These are phyloP conservation scores for Artemisia argyi DNA, from an alignment of 129 eudicot species.

Conservation along the genomic window DNA sequence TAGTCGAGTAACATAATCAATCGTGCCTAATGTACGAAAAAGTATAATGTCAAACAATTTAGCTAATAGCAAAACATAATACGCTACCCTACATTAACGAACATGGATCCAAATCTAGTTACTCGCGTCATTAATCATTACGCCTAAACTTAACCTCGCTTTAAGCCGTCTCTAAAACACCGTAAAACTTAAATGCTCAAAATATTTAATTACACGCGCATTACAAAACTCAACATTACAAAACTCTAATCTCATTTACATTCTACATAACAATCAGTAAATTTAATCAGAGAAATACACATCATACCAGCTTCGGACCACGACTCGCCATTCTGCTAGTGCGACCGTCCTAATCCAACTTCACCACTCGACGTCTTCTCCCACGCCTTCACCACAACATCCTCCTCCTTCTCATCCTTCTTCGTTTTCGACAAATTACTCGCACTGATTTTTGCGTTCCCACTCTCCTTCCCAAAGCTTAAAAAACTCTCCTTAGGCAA, in stretches of 20 bases:
- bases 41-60: too few species aligned
- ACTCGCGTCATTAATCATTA: too few species aligned
- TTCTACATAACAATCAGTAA: too few species aligned
- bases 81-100: too few species aligned
- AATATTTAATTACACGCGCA: too few species aligned
- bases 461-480: slow-evolving; percentile 34
- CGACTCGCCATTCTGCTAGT: slow-evolving; percentile 62
- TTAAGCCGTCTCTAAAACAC: too few species aligned
- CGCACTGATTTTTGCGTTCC: slow-evolving; percentile 48
- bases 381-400: slow-evolving; percentile 42
- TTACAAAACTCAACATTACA: too few species aligned
- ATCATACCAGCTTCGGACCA: slow-evolving; percentile 73
- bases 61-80: too few species aligned
- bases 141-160: too few species aligned
- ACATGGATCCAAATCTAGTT: too few species aligned
- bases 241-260: too few species aligned
- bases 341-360: slow-evolving; percentile 54
- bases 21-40: neutral
- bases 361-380: slow-evolving; percentile 62
- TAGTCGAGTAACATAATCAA: neutral
- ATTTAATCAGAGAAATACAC: neutral
- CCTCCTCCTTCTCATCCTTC: slow-evolving; percentile 38
- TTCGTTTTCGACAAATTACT: slow-evolving; percentile 69
- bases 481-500: slow-evolving; percentile 98
- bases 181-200: too few species aligned